Conservation (phyloP, 192 early-diverging fungal species). For the Diversispora eburnea region DNA sequence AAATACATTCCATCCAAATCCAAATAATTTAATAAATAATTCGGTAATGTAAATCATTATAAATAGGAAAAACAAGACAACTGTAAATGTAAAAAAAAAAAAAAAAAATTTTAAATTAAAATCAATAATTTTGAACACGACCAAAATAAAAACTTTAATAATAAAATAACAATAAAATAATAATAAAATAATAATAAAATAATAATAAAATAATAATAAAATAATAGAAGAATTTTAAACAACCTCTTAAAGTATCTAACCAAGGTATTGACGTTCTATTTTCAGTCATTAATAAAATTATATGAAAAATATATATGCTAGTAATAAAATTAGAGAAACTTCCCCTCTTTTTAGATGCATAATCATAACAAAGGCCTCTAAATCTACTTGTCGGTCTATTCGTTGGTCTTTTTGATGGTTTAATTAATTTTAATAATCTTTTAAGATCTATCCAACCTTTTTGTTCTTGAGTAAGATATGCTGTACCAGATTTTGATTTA, state of each 20-base stretch:
- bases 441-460: conserved; percentile 60
- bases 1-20: conserved; percentile 50
- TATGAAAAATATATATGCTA: conserved; percentile 44
- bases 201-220: too few relatives aligned
- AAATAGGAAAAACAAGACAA: conserved; percentile 41
- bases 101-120: too few relatives aligned
- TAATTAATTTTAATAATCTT: conserved; percentile 49
- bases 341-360: conserved; percentile 46
- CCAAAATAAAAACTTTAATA: too few relatives aligned
- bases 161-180: too few relatives aligned
- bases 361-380: conserved; percentile 44
- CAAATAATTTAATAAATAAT: conserved; percentile 42
- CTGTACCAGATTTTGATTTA: conserved; percentile 52
- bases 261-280: conserved; percentile 15
- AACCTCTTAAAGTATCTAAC: conserved; percentile 32
- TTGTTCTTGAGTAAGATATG: conserved; percentile 57
- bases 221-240: too few relatives aligned
- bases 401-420: conserved; percentile 49
- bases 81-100: background rate
- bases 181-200: too few relatives aligned
- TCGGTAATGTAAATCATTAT: conserved; percentile 48
- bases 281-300: conserved; percentile 42
- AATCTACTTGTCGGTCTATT: conserved; percentile 34
- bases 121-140: too few relatives aligned
- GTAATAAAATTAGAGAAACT: conserved; percentile 44